phyloP scores from a whole-genome alignment of 2,329 filamentous ascomycete species.

The Aplosporella prunicola region DNA sequence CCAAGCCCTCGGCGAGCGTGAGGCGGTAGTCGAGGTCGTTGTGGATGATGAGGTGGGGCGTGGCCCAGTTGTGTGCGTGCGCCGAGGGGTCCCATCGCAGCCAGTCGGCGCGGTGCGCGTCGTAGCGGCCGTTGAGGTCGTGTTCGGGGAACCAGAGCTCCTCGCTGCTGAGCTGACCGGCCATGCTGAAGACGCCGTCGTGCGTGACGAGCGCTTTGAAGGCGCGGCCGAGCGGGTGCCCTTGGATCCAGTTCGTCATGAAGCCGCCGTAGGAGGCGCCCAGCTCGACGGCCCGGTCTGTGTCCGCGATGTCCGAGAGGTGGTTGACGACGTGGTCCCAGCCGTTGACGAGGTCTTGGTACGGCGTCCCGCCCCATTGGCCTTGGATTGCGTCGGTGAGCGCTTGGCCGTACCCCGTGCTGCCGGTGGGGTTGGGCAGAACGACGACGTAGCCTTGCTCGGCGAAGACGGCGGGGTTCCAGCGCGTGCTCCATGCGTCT shows the following conservation, averaged over 20 bases:
- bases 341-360: conserved; percentile 68
- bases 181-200: conserved; percentile 68
- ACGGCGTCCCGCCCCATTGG: conserved; percentile 79
- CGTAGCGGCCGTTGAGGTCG: conserved; percentile 28
- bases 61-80: conserved; percentile 61
- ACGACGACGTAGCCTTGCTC: conserved; percentile 82
- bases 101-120: conserved; percentile 40
- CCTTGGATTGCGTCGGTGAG: conserved; percentile 67
- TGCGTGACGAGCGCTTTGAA: conserved; percentile 87
- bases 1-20: conserved; percentile 72
- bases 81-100: conserved; percentile 48
- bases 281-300: conserved; percentile 57
- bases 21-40: conserved; percentile 84
- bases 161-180: conserved; percentile 41
- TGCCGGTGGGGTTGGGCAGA: conserved; percentile 73
- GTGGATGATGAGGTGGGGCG: conserved; percentile 83
- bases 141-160: conserved; percentile 45
- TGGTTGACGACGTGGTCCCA: conserved; percentile 64
- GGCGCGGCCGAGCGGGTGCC: conserved; percentile 67
- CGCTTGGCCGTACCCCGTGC: conserved; percentile 70
- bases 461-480: conserved; percentile 79
- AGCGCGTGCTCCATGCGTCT: conserved; percentile 70
- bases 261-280: conserved; percentile 48
- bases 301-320: conserved; percentile 61
- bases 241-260: conserved; percentile 75